Conservation (phyloP, 805 yeast genomes). For the Saccharomycopsis amapae region DNA sequence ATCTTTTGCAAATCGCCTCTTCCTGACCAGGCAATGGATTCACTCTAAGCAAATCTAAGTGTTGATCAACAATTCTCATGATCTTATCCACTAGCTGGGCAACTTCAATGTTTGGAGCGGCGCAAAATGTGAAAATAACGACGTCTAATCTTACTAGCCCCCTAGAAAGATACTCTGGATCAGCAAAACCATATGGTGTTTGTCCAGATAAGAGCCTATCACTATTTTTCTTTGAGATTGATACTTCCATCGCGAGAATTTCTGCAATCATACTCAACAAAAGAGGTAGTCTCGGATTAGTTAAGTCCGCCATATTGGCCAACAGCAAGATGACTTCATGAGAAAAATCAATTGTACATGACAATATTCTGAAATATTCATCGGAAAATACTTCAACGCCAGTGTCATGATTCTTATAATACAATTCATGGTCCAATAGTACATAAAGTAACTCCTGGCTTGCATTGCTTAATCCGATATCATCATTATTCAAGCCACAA, state of each 20-base stretch:
- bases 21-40: not conserved
- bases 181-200: not conserved
- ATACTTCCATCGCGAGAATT: too few relatives aligned
- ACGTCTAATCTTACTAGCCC: conserved; percentile 5
- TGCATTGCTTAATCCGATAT: not conserved
- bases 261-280: conserved; percentile 6
- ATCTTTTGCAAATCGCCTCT: too few relatives aligned
- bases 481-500: conserved; percentile 9
- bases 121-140: not conserved
- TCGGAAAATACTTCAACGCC: not conserved
- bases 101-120: conserved; percentile 2
- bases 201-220: too few relatives aligned
- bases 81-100: not conserved
- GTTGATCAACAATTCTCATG: not conserved
- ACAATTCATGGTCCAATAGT: not conserved
- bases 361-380: not conserved
- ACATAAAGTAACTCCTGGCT: not conserved
- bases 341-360: conserved; percentile 5
- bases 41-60: conserved; percentile 1
- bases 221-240: conserved; percentile 2
- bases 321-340: conserved; percentile 1
- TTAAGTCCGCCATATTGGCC: not conserved
- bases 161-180: not conserved
- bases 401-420: not conserved
- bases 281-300: conserved; percentile 1